Conservation (phyloP, 371 early-diverging fungal genomes). For the Mucor lusitanicus region DNA sequence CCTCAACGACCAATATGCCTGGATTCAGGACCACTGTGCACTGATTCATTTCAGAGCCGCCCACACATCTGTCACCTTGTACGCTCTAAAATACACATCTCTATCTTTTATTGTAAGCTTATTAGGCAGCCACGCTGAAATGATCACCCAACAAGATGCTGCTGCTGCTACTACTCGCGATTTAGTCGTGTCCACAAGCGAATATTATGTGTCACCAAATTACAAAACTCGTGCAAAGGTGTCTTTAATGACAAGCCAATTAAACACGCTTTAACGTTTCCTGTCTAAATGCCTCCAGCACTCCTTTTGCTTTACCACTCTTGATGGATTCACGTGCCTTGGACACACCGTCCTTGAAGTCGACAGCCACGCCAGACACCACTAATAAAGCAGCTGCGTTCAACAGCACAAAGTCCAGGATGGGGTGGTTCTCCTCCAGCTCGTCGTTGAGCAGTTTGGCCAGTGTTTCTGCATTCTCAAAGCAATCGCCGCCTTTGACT, state of each 20-base stretch:
- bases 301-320: slow-evolving; percentile 67
- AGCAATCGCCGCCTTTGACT: slow-evolving; percentile 81
- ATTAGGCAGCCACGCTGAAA: neutral
- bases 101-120: neutral
- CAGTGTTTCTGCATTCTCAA: slow-evolving; percentile 76
- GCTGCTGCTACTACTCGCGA: too few relatives aligned
- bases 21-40: neutral
- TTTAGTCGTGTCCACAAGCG: neutral
- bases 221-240: slow-evolving; percentile 10
- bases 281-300: slow-evolving; percentile 65
- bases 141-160: neutral
- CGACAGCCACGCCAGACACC: slow-evolving; percentile 75
- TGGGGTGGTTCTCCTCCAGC: slow-evolving; percentile 62
- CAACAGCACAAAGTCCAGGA: slow-evolving; percentile 89
- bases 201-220: neutral
- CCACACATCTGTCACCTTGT: neutral
- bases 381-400: slow-evolving; percentile 88
- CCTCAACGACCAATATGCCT: neutral
- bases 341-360: slow-evolving; percentile 77
- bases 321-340: slow-evolving; percentile 76
- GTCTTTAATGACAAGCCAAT: neutral
- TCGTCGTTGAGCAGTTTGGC: slow-evolving; percentile 63
- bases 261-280: slow-evolving; percentile 32
- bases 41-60: neutral
- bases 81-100: neutral